Conservation (phyloP, 352 stramenopile species). For the Peronospora belbahrii region DNA sequence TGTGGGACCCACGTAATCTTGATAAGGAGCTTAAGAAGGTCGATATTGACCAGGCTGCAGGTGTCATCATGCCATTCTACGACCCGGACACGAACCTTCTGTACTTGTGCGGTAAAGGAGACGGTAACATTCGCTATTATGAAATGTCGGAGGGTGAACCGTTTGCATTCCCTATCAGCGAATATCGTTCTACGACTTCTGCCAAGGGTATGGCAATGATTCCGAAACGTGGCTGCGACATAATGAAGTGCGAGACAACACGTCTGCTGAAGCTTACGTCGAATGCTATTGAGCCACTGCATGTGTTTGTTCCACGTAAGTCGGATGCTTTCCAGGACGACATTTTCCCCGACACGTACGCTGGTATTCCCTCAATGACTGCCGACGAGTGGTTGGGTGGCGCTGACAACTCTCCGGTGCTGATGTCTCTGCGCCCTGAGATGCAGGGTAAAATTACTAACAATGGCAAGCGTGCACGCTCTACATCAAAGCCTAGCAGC, state of each 20-base stretch:
- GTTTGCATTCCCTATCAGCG: conserved; percentile 88
- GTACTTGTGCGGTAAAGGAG: conserved; percentile 96
- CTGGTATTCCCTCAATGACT: conserved; percentile 90
- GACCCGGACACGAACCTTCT: conserved; percentile 96
- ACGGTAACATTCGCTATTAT: conserved; percentile 99
- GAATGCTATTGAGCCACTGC: conserved; percentile 95
- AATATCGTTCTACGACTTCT: conserved; percentile 94
- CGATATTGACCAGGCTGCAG: conserved; percentile 96
- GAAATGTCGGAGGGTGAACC: conserved; percentile 95
- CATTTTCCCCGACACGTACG: conserved; percentile 96
- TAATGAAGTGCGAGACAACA: conserved; percentile 97
- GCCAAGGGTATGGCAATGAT: conserved; percentile 97
- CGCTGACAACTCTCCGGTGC: conserved; percentile 88
- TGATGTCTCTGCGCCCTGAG: conserved; percentile 91
- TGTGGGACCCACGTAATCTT: conserved; percentile 84
- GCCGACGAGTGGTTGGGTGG: conserved; percentile 94
- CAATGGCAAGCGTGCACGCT: conserved; percentile 68
- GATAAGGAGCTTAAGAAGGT: conserved; percentile 91
- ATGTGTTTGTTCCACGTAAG: conserved; percentile 95
- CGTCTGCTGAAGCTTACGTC: conserved; percentile 94
- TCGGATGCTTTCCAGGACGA: conserved; percentile 99
- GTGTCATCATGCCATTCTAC: conserved; percentile 99
- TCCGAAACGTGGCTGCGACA: conserved; percentile 96
- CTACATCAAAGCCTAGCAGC: conserved; percentile 32
- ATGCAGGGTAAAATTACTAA: conserved; percentile 81